Percentiles rank a stretch among this genome's conserved stretches.
Conservation (phyloP, 208 protist genomes). For the Giardia muris region DNA sequence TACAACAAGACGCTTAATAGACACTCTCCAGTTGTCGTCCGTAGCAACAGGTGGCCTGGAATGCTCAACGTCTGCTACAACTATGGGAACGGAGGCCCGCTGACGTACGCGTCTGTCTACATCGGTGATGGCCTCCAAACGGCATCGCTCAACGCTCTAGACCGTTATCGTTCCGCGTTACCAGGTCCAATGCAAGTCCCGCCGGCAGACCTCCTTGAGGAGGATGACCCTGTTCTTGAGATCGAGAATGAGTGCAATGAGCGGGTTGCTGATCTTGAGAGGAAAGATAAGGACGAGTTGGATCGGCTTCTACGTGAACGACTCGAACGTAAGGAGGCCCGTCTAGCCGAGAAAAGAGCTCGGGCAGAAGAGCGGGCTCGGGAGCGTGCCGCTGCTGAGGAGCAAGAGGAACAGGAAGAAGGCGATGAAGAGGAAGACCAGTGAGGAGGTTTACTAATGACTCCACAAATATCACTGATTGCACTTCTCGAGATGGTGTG, state of each 20-base stretch:
- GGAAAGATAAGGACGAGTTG: not conserved
- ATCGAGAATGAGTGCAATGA: not conserved
- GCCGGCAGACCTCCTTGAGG: not conserved
- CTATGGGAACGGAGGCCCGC: not conserved
- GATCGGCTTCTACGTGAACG: not conserved
- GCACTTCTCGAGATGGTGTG: not conserved
- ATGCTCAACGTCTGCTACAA: constrained; percentile 16
- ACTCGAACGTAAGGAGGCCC: not conserved
- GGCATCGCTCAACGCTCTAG: not conserved
- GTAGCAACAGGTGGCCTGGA: not conserved
- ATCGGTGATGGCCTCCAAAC: not conserved
- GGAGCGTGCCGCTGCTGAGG: not conserved
- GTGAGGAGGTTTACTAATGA: too few species aligned
- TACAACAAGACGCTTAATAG: not conserved
- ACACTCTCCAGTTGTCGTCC: constrained; percentile 2
- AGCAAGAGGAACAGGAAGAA: constrained; percentile 13
- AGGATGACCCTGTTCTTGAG: not conserved
- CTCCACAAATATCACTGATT: too few species aligned
- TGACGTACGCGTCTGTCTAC: constrained; percentile 14
- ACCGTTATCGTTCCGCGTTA: not conserved
- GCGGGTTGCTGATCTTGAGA: not conserved
- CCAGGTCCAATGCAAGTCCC: constrained; percentile 7
- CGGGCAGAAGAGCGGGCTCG: not conserved
- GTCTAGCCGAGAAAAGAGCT: not conserved
- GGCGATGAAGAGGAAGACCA: not conserved